Evolutionary conservation across 2,329 filamentous ascomycete species (phyloP), one percentile per base, ranked within the genome.

Genomic region (Aureobasidium zeae): DNA sequence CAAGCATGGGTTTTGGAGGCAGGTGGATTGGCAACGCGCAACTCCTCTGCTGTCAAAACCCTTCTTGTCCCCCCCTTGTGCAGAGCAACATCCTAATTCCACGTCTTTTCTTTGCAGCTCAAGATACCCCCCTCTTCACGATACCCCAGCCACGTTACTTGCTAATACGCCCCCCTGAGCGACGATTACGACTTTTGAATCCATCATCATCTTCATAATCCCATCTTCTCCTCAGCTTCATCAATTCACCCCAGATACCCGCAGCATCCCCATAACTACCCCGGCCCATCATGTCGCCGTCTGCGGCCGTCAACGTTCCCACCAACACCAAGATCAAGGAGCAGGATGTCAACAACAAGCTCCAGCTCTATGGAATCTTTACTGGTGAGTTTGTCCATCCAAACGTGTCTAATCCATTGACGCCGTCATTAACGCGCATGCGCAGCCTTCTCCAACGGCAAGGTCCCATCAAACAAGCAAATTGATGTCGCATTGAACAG

Each of bases 401-500:
- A 37, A 21, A 24, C 31, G 15, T 17, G 9, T n/a, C 19, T 4
- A 31, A 20, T 16, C 19, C 8, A 13, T 9, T 8, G 24, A 42
- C 51, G 53, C 46, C 50, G 42, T 35, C n/a, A 33, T 31, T 43
- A 21, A 33, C 39, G 16, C 13, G 39, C 16, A 29, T 22, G 58
- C 45, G 67, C 63, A 71, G 89, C 87, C 41, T 95, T 96, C 64
- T 73, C 83, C 59, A 76, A 79, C 54, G 88, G 88, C 70, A 96
- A 95, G 65, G 80, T 88, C 33, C 89, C 89, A 50, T 94, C 88
- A 57, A 95, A 95, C 66, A 85, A 89, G 56, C 88, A 95, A 70
- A 93, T 95, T 62, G 91, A 96, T 68, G 74, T 95, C 36, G 88
- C 91, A 20, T 67, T 98, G 61, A 96, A 93, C 73, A 91, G 83